Evolutionary conservation across 805 yeast species (phyloP).

Genomic region (Monosporozyma aerobia): DNA sequence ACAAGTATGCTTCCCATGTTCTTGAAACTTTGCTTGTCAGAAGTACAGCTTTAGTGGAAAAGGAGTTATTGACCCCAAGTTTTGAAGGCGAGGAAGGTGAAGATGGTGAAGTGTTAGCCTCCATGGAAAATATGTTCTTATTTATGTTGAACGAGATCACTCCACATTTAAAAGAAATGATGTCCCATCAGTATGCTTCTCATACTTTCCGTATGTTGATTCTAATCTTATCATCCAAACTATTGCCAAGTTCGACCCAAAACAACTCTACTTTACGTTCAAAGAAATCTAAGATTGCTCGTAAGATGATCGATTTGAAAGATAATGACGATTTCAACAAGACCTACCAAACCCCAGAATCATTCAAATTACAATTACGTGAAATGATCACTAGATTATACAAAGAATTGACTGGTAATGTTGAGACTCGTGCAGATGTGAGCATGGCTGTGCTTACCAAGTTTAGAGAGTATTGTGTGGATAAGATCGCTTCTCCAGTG

Average conservation of each 20-base stretch:
- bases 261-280: constrained; percentile 70
- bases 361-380: constrained; percentile 54
- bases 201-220: constrained; percentile 73
- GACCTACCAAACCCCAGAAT: constrained; percentile 58
- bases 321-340: constrained; percentile 65
- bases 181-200: constrained; percentile 73
- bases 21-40: constrained; percentile 76
- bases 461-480: constrained; percentile 67
- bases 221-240: constrained; percentile 66
- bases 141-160: constrained; percentile 58
- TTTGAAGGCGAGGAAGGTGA: constrained; percentile 28
- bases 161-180: constrained; percentile 50
- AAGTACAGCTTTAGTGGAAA: constrained; percentile 64
- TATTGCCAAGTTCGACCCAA: constrained; percentile 61
- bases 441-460: constrained; percentile 32
- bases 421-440: constrained; percentile 24
- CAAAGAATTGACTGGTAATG: constrained; percentile 23
- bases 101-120: constrained; percentile 34
- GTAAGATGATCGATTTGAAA: constrained; percentile 84
- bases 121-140: constrained; percentile 60
- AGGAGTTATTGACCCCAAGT: constrained; percentile 48
- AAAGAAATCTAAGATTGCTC: constrained; percentile 75
- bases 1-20: constrained; percentile 90
- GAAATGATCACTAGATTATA: constrained; percentile 38
- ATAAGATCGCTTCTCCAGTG: constrained; percentile 81